A percentile compares a stretch with the other conserved stretches of the same genome.
phyloP scores from a whole-genome alignment of 2,329 filamentous ascomycete species.

The Fusarium transvaalense region DNA sequence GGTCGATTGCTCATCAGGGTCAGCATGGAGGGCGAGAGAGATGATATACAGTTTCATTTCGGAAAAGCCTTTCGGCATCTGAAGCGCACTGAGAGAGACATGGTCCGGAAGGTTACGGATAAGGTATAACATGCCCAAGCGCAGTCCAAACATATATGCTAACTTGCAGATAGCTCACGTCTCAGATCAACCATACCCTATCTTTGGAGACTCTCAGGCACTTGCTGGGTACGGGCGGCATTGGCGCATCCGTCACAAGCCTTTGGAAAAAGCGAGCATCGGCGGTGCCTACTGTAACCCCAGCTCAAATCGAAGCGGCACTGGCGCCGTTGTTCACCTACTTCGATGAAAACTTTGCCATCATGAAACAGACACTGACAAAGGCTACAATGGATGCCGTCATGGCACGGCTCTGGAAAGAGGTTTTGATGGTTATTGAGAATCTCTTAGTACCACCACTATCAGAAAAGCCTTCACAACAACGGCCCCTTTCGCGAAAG shows the following conservation, averaged over 20 bases:
- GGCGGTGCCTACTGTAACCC: constrained; percentile 69
- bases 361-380: constrained; percentile 97
- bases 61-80: constrained; percentile 95
- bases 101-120: constrained; percentile 97
- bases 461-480: constrained; percentile 91
- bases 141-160: constrained; percentile 3
- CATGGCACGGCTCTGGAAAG: constrained; percentile 98
- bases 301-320: constrained; percentile 81
- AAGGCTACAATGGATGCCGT: constrained; percentile 97
- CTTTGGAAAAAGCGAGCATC: constrained; percentile 73
- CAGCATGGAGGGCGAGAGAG: constrained; percentile 98
- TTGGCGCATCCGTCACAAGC: constrained; percentile 78
- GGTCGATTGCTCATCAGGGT: constrained; percentile 89
- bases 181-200: constrained; percentile 91
- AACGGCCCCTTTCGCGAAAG: constrained; percentile 84
- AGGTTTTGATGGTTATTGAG: constrained; percentile 93
- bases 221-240: constrained; percentile 77
- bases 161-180: constrained; percentile 73
- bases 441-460: constrained; percentile 90
- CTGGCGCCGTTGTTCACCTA: constrained; percentile 89
- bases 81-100: constrained; percentile 95
- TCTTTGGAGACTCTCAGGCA: constrained; percentile 83
- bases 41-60: constrained; percentile 99
- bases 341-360: constrained; percentile 98
- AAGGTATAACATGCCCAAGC: constrained; percentile 72